phyloP scores from a whole-genome alignment of 2,329 filamentous ascomycete genomes.

The Penicillium freii region DNA sequence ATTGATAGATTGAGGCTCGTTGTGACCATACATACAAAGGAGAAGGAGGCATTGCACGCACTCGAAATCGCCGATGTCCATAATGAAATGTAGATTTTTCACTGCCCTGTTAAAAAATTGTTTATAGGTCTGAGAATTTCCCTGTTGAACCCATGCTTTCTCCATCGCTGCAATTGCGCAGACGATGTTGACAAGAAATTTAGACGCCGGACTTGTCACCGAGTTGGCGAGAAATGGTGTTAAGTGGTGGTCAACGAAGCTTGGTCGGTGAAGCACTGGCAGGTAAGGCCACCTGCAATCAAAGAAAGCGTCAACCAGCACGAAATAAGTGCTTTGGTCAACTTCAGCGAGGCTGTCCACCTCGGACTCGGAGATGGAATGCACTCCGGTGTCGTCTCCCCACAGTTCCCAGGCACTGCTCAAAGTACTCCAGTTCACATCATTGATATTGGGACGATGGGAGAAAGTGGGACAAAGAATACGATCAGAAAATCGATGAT shows the following conservation, averaged over 20 bases:
- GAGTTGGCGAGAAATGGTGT: not conserved
- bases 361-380: too few relatives aligned
- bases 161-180: conserved; percentile 24
- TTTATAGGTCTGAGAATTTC: not conserved
- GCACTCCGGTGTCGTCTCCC: conserved; percentile 5
- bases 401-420: conserved; percentile 17
- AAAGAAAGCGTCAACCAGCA: conserved; percentile 24
- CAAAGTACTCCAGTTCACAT: conserved; percentile 7
- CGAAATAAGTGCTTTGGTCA: not conserved
- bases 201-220: not conserved
- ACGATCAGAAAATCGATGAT: not conserved
- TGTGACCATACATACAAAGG: conserved; percentile 27
- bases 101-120: conserved; percentile 12
- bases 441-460: not conserved
- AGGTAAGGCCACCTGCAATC: conserved; percentile 27
- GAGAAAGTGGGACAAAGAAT: not conserved
- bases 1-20: conserved; percentile 28
- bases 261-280: conserved; percentile 23
- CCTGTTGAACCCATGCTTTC: conserved; percentile 6
- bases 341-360: not conserved
- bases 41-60: conserved; percentile 28
- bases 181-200: conserved; percentile 26
- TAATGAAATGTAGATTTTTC: conserved; percentile 13
- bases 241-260: conserved; percentile 18
- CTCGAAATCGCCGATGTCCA: conserved; percentile 21